Conservation (phyloP, 2,329 filamentous ascomycete species). For the Xylariaceae sp. region DNA sequence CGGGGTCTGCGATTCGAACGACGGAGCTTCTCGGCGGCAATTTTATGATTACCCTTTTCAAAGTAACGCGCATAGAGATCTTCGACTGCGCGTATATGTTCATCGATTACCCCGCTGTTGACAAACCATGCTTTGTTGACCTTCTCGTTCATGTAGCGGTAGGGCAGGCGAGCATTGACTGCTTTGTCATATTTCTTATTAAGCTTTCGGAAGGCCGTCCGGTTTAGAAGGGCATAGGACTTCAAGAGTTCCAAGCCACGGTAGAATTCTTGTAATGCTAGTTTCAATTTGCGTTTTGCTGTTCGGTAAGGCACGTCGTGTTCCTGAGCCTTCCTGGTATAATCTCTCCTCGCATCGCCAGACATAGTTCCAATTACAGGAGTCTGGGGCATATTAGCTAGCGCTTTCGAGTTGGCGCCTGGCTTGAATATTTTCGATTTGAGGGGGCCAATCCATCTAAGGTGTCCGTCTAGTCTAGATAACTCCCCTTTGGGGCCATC, state of each 20-base stretch:
- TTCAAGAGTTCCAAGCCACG: constrained; percentile 87
- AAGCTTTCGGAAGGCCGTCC: constrained; percentile 92
- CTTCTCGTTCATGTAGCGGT: constrained; percentile 84
- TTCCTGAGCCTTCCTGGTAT: constrained; percentile 45
- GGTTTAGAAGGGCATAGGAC: constrained; percentile 83
- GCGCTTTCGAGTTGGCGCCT: constrained; percentile 57
- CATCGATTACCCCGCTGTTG: constrained; percentile 77
- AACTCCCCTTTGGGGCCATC: constrained; percentile 20
- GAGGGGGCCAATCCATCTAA: constrained; percentile 50
- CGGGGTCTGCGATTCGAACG: constrained; percentile 58
- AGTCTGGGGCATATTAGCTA: constrained; percentile 52
- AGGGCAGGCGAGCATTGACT: constrained; percentile 69
- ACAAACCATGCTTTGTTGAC: constrained; percentile 91
- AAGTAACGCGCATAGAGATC: constrained; percentile 95
- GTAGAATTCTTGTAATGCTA: constrained; percentile 90
- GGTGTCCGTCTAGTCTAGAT: constrained; percentile 26
- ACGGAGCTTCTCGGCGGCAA: constrained; percentile 82
- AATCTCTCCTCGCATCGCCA: constrained; percentile 43
- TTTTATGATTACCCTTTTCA: constrained; percentile 86
- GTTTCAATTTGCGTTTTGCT: constrained; percentile 87
- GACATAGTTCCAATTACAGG: constrained; percentile 38
- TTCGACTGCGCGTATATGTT: constrained; percentile 74
- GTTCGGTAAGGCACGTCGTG: constrained; percentile 75
- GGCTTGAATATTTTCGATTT: constrained; percentile 51
- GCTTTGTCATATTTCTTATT: constrained; percentile 99